These are phyloP conservation scores for Monosporascus sp. DNA, from an alignment of 2,329 filamentous ascomycete species.

Conservation along the genomic window DNA sequence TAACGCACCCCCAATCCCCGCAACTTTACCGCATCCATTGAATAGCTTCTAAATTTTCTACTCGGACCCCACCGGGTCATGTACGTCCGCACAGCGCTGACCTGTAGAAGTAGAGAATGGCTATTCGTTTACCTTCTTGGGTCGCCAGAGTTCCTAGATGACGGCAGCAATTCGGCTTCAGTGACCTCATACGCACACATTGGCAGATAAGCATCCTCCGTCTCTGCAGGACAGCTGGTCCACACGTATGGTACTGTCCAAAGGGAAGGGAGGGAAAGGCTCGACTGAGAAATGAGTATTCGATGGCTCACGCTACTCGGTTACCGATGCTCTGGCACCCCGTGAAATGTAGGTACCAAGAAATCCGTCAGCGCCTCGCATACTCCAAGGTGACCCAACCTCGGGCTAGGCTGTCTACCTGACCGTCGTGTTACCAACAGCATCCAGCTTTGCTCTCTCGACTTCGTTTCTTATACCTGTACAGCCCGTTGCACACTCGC, in stretches of 20 bases:
- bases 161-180: background rate
- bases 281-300: background rate
- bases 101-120: background rate
- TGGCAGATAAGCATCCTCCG: background rate
- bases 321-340: background rate
- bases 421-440: background rate
- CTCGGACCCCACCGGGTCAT: background rate
- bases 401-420: background rate
- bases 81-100: background rate
- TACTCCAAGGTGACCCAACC: background rate
- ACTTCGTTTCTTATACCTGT: too few relatives aligned
- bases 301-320: background rate
- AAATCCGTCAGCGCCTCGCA: background rate
- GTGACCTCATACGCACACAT: background rate
- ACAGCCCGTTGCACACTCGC: too few relatives aligned
- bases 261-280: background rate
- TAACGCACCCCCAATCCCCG: background rate
- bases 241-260: background rate
- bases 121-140: background rate
- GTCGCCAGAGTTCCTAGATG: background rate
- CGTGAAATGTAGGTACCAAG: background rate
- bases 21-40: background rate
- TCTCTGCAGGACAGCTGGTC: background rate
- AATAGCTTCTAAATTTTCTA: background rate
- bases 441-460: too few relatives aligned